Conservation (phyloP, 192 early-diverging fungal species). For the Rhizoclosmatium globosum region DNA sequence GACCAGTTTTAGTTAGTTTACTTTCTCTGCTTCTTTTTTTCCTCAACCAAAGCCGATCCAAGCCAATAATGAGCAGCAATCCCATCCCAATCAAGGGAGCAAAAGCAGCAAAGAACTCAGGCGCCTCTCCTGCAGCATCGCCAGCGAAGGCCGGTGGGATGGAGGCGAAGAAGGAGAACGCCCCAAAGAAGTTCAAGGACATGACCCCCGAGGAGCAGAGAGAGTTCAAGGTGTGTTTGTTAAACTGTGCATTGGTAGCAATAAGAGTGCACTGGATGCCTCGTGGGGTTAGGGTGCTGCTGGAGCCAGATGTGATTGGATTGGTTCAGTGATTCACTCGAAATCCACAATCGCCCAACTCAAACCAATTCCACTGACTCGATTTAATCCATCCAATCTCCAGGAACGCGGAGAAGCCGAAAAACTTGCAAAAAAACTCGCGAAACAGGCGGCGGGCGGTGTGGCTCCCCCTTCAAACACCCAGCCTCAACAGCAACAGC, state of each 20-base stretch:
- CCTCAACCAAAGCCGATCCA: no score
- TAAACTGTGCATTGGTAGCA: neutral
- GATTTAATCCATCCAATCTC: neutral
- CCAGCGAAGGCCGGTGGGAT: neutral
- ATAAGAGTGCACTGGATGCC: neutral
- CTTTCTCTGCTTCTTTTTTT: no score
- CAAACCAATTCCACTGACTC: neutral
- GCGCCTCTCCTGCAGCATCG: neutral
- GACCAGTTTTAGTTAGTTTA: no score
- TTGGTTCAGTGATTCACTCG: conserved; percentile 4
- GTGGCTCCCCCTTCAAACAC: conserved; percentile 43
- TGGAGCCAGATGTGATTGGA: neutral
- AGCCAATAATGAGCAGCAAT: no score
- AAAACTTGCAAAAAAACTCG: conserved; percentile 58
- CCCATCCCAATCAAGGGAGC: neutral
- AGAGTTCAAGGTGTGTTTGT: conserved; percentile 69
- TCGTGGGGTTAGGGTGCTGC: neutral
- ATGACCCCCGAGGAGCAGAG: conserved; percentile 93
- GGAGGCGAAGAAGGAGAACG: neutral
- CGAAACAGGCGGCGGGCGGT: conserved; percentile 50
- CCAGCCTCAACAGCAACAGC: conserved; percentile 33
- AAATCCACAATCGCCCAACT: neutral
- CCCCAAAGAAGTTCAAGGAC: conserved; percentile 57
- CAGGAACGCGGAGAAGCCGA: conserved; percentile 81
- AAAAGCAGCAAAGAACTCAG: neutral